Evolutionary conservation across 2,329 filamentous ascomycete genomes (phyloP), one percentile per base, ranked within the genome.

Genomic region (Cladosporium austrohemisphaericum): DNA sequence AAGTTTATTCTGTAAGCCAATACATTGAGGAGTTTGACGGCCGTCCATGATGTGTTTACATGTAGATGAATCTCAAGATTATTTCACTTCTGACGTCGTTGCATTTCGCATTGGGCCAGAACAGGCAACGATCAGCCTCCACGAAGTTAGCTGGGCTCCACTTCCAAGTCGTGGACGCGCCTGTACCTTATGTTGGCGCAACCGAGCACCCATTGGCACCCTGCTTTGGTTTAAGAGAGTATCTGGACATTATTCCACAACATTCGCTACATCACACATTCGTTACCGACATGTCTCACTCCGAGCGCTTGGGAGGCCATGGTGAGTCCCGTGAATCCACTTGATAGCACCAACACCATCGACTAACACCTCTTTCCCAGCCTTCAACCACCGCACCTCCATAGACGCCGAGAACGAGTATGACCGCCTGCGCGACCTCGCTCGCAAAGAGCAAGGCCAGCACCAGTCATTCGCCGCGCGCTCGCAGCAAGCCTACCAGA

Each of bases 401-500:
- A 73, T 74, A 58, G 78, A 84, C 52, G 76, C 81, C 49, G 91
- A 97, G 74, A 81, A 78, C 59, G 91, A 97, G 72, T 97, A 97
- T 70, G 91, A 97, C 67, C 86, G 88, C 47, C 79, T 97, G 36
- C 88, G 93, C 62, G 84, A 85, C 59, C 78, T 91, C 14, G 93
- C 92, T 14, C 83, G 88, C 55, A 77, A 83, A 61, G 91, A 95
- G 75, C 88, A 86, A 51, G 74, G 77, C 44, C 88, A 93, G 73
- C 86, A 88, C 58, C 81, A 81, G 55, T 77, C 79, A 45, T 95
- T 87, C 72, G 65, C 65, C 14, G 60, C 63, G 38, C 81, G 86
- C 78, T 75, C 86, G 16, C 84, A 86, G 61, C 76, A 89, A 65
- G 92, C 92, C 19, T 97, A 96, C 74, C 73, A 84, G 54, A 77